Evolutionary conservation across 306 rosid species (phyloP).

Genomic region (Begonia peltatifolia): DNA sequence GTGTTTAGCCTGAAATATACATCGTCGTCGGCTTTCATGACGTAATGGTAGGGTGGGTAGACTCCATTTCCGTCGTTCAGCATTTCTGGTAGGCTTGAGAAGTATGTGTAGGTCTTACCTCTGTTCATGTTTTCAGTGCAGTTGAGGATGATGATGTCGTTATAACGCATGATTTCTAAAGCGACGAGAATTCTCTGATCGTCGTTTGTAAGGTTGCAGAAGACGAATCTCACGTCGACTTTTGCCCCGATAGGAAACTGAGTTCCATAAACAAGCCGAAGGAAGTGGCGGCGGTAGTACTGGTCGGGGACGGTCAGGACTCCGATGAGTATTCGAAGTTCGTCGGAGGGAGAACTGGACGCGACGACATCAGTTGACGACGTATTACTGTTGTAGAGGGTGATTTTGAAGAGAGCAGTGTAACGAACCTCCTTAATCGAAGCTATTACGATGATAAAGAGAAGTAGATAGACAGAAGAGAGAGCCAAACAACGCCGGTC

Average conservation of each 20-base stretch:
- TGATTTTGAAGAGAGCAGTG: slow-evolving; percentile 1
- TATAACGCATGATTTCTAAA: slow-evolving; percentile 62
- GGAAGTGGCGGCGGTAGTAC: slow-evolving; percentile 83
- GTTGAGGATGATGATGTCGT: slow-evolving; percentile 73
- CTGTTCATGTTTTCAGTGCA: slow-evolving; percentile 92
- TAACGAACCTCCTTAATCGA: slow-evolving; percentile 57
- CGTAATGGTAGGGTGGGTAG: slow-evolving; percentile 74
- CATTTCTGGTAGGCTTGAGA: slow-evolving; percentile 55
- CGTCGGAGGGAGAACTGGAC: slow-evolving; percentile 12
- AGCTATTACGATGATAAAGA: slow-evolving; percentile 57
- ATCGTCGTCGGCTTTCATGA: slow-evolving; percentile 88
- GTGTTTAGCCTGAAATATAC: slow-evolving; percentile 45
- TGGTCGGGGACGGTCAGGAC: slow-evolving; percentile 88
- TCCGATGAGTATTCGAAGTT: slow-evolving; percentile 60
- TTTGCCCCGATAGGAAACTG: slow-evolving; percentile 32
- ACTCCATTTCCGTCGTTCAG: slow-evolving; percentile 25
- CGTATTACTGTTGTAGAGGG: too few relatives aligned
- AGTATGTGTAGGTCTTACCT: slow-evolving; percentile 75
- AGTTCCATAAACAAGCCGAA: slow-evolving; percentile 72
- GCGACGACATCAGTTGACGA: too few relatives aligned
- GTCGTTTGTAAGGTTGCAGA: slow-evolving; percentile 84
- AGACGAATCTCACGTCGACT: slow-evolving; percentile 73
- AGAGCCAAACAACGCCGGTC: slow-evolving; percentile 31
- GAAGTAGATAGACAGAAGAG: slow-evolving; percentile 30
- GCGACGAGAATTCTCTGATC: slow-evolving; percentile 63